Evolutionary conservation across 1,284 basidiomycete species (phyloP), one percentile per base, ranked within the genome.

Genomic region (Somion occarium): DNA sequence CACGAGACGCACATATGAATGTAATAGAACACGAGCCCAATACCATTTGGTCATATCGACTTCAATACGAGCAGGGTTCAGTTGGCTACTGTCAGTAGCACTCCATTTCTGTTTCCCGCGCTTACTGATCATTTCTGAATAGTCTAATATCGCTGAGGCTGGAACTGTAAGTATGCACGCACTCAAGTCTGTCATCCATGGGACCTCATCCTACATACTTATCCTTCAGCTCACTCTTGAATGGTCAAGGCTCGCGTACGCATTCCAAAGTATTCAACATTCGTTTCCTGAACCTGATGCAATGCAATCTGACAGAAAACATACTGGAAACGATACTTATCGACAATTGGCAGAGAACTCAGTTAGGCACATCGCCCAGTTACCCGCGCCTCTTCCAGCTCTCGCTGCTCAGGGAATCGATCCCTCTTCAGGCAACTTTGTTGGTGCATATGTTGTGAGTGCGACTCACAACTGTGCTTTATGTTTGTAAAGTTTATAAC

Each of bases 131-230:
- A 18, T 9, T 41, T 41, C 9, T 5, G 15, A 18, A 26, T 49
- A 85, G 83, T 72, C 76, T 3, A 82, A 77, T 61, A 79, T 87
- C 46, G 85, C 86, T 3, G 78, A 76, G 64, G 83, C 82, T 15
- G 85, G 85, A 23, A 85, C 84, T 2, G 85, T 86, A 58, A 59
- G 78, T 64, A 3, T 34, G 25, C 27, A n/a, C n/a, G n/a, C n/a
- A n/a, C n/a, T n/a, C n/a, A n/a, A n/a, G n/a, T n/a, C n/a, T n/a
- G n/a, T n/a, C n/a, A n/a, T n/a, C n/a, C n/a, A n/a, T n/a, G n/a
- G n/a, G n/a, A n/a, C n/a, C n/a, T n/a, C n/a, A n/a, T n/a, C 22
- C 20, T 19, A 25, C 34, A 23, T 20, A 12, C 38, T 3, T 27
- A 18, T 41, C 13, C 9, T n/a, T 38, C 45, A 75, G 74, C 71